Conservation (phyloP, 306 rosid species). For the Pueraria montana region DNA sequence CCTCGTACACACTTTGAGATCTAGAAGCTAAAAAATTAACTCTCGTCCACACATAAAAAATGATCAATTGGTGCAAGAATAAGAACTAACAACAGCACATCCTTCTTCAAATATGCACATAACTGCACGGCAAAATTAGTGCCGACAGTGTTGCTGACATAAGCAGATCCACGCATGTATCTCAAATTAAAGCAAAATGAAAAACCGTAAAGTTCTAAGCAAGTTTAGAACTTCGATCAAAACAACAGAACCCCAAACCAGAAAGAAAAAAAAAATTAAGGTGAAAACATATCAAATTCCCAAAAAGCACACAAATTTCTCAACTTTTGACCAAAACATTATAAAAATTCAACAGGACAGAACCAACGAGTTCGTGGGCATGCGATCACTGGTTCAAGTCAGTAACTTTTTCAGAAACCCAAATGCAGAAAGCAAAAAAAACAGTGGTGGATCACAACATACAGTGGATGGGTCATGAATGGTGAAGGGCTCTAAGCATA, state of each 20-base stretch:
- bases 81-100: not conserved
- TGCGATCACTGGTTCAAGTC: constrained; percentile 10
- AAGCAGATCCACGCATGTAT: constrained; percentile 31
- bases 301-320: constrained; percentile 9
- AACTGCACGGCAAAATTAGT: constrained; percentile 7
- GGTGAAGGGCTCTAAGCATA: constrained; percentile 82
- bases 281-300: not conserved
- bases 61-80: constrained; percentile 2
- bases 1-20: not conserved
- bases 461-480: constrained; percentile 81
- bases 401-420: constrained; percentile 36
- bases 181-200: constrained; percentile 19
- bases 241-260: constrained; percentile 17
- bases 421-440: constrained; percentile 3
- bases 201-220: not conserved
- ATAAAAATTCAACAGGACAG: constrained; percentile 1
- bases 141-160: constrained; percentile 4
- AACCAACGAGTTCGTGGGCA: constrained; percentile 16
- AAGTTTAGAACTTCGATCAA: not conserved
- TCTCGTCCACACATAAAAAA: not conserved
- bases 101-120: constrained; percentile 20
- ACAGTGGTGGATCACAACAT: constrained; percentile 29
- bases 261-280: not conserved
- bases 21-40: constrained; percentile 12
- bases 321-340: not conserved